Base-by-base conservation (phyloP, 1,139 yeast genomes). In the Suhomyces anneliseae region DNA sequence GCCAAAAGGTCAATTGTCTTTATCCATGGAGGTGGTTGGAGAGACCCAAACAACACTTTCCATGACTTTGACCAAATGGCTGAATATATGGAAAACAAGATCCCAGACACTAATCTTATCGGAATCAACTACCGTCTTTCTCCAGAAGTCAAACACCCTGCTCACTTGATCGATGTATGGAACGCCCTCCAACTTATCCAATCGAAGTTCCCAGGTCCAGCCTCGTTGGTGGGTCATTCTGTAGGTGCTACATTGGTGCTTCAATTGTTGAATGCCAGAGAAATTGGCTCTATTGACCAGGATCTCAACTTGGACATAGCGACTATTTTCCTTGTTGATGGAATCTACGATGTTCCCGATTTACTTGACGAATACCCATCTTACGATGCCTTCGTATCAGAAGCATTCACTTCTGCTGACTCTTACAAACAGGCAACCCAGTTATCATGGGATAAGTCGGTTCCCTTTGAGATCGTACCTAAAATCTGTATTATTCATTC, bases 11-110 rank as follows among this genome's bases (percentile, higher is more conserved):
- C 66, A 2, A 57, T 75, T 3, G 66, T 89, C 1, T 83, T 81
- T 54, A 76, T 90, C 35, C 96, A 90, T 62, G 96, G 96, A 0
- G 97, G 97, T 0, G 96, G 93, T 0, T 90, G 96, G 96, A 70
- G 88, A 54, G 96, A 87, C 59, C 82, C 83, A 0, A 62, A 54
- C 2, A 84, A 85, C 59, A 81, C 88, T 0, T 77, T 64, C 42
- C 66, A 72, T 40, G 95, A 87, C 58, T 83, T 81, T 48, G 68
- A 69, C 14, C 57, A 58, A 4, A 57, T 85, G 48, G 62, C 72
- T 3, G 48, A 43, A 2, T 43, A 52, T 33, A 54, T 68, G 29
- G 27, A 12, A 8, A 29, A 32, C 31, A 37, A 27, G 27, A n/a
- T 6, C 24, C 24, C 43, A 7, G 34, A 54, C 11, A 29, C 52